phyloP scores from a whole-genome alignment of 345 rosid species.

The Syzygium aromaticum region DNA sequence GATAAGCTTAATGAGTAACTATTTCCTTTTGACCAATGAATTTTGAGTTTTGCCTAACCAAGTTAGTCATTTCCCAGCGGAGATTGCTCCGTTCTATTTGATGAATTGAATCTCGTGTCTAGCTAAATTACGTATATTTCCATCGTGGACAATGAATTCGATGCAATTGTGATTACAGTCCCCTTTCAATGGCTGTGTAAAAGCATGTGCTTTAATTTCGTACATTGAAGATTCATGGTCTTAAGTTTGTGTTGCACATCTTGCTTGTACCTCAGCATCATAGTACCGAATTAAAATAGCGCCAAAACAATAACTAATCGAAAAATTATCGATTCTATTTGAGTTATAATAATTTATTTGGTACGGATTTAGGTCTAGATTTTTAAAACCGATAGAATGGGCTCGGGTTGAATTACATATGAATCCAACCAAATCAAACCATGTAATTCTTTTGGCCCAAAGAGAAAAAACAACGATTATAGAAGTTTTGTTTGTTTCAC shows the following conservation, averaged over 20 bases:
- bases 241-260: neutral
- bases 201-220: neutral
- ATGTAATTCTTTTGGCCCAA: fast-evolving
- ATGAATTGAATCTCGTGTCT: neutral
- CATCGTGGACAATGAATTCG: neutral
- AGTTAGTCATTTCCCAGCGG: neutral
- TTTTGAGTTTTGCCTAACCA: too few relatives aligned
- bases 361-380: neutral
- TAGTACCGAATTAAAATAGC: neutral
- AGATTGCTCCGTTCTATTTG: too few relatives aligned
- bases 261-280: neutral
- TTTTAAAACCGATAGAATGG: neutral
- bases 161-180: too few relatives aligned
- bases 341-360: neutral
- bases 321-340: neutral
- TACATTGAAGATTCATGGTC: neutral
- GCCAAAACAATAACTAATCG: neutral
- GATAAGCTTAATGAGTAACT: too few relatives aligned
- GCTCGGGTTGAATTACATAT: neutral
- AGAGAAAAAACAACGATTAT: neutral
- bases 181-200: fast-evolving
- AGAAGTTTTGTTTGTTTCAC: fast-evolving
- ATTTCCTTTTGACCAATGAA: too few relatives aligned
- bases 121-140: neutral
- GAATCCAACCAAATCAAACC: fast-evolving